Percentiles rank a stretch among this genome's conserved stretches.
These are phyloP conservation scores for Ceriops zippeliana DNA, from an alignment of 345 rosid species.

Conservation along the genomic window DNA sequence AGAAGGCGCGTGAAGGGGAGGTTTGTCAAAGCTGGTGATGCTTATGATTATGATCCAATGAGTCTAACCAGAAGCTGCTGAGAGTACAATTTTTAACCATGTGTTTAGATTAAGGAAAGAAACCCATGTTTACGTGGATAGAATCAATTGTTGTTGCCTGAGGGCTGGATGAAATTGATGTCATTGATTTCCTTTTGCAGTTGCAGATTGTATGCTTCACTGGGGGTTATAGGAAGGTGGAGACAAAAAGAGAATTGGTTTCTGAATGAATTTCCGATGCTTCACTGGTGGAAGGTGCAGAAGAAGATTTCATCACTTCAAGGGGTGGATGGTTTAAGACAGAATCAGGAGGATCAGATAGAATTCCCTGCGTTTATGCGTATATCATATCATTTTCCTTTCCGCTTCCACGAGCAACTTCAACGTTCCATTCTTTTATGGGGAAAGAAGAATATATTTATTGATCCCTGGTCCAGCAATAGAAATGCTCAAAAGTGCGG, in stretches of 20 bases:
- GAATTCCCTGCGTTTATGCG: conserved; percentile 7
- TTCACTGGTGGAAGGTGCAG: conserved; percentile 22
- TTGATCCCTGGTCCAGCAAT: conserved; percentile 3
- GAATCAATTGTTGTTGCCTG: conserved; percentile 22
- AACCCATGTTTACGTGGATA: conserved; percentile 17
- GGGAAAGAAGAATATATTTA: conserved; percentile 11
- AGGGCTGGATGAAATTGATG: conserved; percentile 21
- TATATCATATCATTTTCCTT: conserved; percentile 2
- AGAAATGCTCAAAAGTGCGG: conserved; percentile 6
- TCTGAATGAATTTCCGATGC: conserved; percentile 15
- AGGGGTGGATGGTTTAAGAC: conserved; percentile 17
- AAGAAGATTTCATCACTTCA: conserved; percentile 9
- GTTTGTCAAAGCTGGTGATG: conserved; percentile 94
- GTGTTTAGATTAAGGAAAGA: conserved; percentile 21
- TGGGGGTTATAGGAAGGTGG: conserved; percentile 22
- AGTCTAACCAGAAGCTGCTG: conserved; percentile 79
- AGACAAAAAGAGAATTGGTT: conserved; percentile 7
- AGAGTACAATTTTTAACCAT: conserved; percentile 28
- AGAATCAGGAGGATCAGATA: conserved; percentile 11
- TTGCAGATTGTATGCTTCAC: conserved; percentile 27
- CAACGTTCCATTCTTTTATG: conserved; percentile 13
- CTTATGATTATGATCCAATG: conserved; percentile 87
- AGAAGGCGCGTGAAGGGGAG: conserved; percentile 95
- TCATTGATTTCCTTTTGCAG: conserved; percentile 15
- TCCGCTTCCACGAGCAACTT: not conserved